phyloP scores from a whole-genome alignment of 2,329 filamentous ascomycete species.

The Hypoxylon sp. region DNA sequence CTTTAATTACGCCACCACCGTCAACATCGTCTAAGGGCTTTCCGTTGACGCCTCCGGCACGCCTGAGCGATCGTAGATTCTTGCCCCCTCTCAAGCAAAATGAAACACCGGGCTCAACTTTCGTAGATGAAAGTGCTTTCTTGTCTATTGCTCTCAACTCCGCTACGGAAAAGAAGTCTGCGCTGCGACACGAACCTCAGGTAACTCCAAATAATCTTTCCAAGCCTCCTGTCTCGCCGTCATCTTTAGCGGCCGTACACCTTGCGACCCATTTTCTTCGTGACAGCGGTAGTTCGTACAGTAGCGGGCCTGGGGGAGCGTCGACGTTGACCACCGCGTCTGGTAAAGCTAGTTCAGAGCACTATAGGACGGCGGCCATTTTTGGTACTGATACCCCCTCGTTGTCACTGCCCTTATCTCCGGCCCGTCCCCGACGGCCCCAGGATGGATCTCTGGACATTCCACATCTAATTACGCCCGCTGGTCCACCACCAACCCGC shows the following conservation, averaged over 20 bases:
- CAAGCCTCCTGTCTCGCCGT: constrained; percentile 20
- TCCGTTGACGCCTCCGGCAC: constrained; percentile 62
- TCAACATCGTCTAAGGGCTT: constrained; percentile 51
- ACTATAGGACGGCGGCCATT: constrained; percentile 36
- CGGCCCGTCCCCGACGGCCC: constrained; percentile 56
- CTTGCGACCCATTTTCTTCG: constrained; percentile 34
- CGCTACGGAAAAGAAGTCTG: constrained; percentile 56
- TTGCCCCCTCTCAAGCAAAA: constrained; percentile 56
- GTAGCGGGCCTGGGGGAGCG: constrained; percentile 28
- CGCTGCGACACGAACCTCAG: constrained; percentile 54
- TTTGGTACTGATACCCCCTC: constrained; percentile 40
- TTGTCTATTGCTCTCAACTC: constrained; percentile 58
- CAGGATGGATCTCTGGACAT: constrained; percentile 57
- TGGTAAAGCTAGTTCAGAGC: constrained; percentile 48
- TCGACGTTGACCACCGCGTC: constrained; percentile 43
- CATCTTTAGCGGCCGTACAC: constrained; percentile 29
- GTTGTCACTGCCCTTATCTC: constrained; percentile 51
- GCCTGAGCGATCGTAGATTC: constrained; percentile 63
- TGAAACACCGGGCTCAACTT: constrained; percentile 36
- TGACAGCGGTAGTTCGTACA: constrained; percentile 39
- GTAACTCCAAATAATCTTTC: constrained; percentile 35
- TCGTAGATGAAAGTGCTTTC: constrained; percentile 48
- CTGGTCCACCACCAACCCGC: constrained; percentile 62
- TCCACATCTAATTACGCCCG: constrained; percentile 54
- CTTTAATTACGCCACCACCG: constrained; percentile 59